Evolutionary conservation across 2,329 filamentous ascomycete species (phyloP).

Genomic region (Alternaria triticimaculans): DNA sequence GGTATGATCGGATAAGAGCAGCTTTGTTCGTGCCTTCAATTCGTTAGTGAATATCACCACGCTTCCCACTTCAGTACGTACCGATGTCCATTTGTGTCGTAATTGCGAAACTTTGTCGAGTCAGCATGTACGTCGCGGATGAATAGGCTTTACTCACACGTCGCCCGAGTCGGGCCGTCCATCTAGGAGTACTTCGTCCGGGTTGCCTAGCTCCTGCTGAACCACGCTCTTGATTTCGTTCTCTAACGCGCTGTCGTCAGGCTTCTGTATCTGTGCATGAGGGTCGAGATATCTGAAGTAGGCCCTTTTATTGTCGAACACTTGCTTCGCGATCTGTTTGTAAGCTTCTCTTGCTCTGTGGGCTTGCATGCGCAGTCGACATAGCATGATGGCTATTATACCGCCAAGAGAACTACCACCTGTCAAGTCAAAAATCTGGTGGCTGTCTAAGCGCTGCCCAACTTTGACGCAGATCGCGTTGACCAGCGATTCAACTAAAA

Average conservation of each 20-base stretch:
- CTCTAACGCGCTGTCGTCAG: conserved; percentile 26
- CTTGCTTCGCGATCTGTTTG: conserved; percentile 30
- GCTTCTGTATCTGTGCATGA: conserved; percentile 7
- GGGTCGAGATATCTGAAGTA: conserved; percentile 37
- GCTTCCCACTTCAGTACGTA: neutral
- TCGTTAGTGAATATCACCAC: neutral
- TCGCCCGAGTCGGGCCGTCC: conserved; percentile 32
- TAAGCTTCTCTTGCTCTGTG: conserved; percentile 40
- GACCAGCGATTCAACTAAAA: conserved; percentile 41
- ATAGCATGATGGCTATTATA: conserved; percentile 38
- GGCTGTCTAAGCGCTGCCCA: conserved; percentile 30
- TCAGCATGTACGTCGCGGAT: conserved; percentile 5
- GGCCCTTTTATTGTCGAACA: conserved; percentile 34
- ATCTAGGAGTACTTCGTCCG: conserved; percentile 34
- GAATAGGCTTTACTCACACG: conserved; percentile 28
- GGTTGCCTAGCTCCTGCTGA: conserved; percentile 20
- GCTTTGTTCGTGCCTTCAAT: conserved; percentile 28
- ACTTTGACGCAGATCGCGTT: conserved; percentile 40
- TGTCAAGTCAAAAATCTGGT: conserved; percentile 42
- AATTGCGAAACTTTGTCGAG: conserved; percentile 31
- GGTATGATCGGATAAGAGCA: conserved; percentile 40
- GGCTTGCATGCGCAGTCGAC: conserved; percentile 38
- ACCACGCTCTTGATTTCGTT: conserved; percentile 30
- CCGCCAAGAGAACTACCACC: conserved; percentile 39
- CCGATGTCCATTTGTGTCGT: conserved; percentile 39